These are phyloP conservation scores for Suillus placidus DNA, from an alignment of 768 basidiomycete genomes.

Conservation along the genomic window DNA sequence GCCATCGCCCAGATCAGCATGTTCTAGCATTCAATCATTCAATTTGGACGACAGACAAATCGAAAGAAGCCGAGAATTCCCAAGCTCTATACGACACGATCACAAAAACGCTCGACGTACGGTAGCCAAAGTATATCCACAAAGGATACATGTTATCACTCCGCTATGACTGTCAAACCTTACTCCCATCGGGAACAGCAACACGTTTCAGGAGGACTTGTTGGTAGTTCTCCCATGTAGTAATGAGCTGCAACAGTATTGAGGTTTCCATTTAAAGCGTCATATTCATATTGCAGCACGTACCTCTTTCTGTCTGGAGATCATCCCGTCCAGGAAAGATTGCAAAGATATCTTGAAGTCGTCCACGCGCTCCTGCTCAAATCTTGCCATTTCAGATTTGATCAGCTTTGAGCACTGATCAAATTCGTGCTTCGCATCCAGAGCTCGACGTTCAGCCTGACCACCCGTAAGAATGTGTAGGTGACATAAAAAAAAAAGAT, in stretches of 20 bases:
- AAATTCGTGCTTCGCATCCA: slow-evolving; percentile 86
- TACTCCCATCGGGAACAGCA: slow-evolving; percentile 3
- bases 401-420: slow-evolving; percentile 86
- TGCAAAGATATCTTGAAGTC: slow-evolving; percentile 90
- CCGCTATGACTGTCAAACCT: neutral
- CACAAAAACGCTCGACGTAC: neutral
- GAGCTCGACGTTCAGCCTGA: slow-evolving; percentile 82
- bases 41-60: neutral
- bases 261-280: neutral
- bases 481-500: slow-evolving; percentile 7
- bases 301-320: slow-evolving; percentile 80
- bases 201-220: slow-evolving; percentile 61
- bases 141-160: neutral
- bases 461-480: neutral
- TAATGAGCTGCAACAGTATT: slow-evolving; percentile 57
- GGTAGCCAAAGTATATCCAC: neutral
- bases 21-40: neutral
- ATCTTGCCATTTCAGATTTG: slow-evolving; percentile 86
- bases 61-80: neutral
- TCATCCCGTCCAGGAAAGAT: slow-evolving; percentile 85
- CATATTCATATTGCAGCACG: slow-evolving; percentile 18
- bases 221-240: slow-evolving; percentile 83
- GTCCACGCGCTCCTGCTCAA: slow-evolving; percentile 90
- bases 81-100: neutral
- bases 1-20: neutral